These are phyloP conservation scores for Ceratocystis harringtonii DNA, from an alignment of 2,329 filamentous ascomycete species.

Conservation along the genomic window DNA sequence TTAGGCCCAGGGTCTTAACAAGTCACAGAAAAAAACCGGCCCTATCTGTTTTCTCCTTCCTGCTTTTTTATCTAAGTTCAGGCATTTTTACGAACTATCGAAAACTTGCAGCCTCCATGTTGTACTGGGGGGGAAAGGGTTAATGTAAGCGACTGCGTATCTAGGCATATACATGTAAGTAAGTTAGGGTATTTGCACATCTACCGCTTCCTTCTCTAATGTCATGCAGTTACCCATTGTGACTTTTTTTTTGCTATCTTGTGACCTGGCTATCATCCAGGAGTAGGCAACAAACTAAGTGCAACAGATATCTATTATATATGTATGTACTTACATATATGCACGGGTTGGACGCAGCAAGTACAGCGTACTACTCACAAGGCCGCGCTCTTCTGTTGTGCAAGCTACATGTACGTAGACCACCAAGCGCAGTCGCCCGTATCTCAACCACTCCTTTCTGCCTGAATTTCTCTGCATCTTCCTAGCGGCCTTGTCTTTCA, in stretches of 20 bases:
- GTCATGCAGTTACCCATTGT: background rate
- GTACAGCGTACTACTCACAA: background rate
- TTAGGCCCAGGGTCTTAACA: background rate
- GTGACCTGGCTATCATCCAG: no score
- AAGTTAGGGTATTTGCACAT: background rate
- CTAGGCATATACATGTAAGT: no score
- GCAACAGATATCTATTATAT: background rate
- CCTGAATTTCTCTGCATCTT: background rate
- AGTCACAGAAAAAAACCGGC: background rate
- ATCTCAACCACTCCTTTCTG: background rate
- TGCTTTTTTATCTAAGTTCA: no score
- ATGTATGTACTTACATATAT: background rate
- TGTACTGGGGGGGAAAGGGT: no score
- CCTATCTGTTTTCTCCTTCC: no score
- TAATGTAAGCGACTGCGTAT: background rate
- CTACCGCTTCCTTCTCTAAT: background rate
- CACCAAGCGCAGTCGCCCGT: background rate
- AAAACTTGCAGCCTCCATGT: no score
- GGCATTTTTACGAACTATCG: no score
- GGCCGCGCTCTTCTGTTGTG: background rate
- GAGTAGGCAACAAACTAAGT: no score
- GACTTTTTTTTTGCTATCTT: background rate
- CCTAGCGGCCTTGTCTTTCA: background rate
- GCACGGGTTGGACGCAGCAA: no score
- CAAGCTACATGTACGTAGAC: background rate